Conservation (phyloP, 2,329 filamentous ascomycete genomes). For the Metarhizium anisopliae region DNA sequence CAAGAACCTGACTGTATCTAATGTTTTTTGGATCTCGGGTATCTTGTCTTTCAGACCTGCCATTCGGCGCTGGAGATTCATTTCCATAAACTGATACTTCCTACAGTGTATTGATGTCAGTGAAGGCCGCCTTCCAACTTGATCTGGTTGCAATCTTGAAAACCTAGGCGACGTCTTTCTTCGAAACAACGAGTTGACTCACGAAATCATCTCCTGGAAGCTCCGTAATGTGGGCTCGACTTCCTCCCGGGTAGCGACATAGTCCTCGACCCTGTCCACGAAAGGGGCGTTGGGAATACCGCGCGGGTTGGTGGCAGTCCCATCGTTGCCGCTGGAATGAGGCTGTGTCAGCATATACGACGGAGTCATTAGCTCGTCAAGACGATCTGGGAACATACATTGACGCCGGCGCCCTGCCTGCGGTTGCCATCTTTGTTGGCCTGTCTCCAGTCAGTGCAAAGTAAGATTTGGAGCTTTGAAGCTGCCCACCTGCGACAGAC, state of each 20-base stretch:
- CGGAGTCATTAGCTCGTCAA: neutral
- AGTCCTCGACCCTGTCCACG: constrained; percentile 83
- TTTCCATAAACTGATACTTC: constrained; percentile 99
- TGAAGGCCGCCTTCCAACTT: neutral
- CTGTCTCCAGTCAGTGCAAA: constrained; percentile 13
- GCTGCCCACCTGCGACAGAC: constrained; percentile 20
- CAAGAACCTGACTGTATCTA: constrained; percentile 84
- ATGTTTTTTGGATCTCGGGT: constrained; percentile 90
- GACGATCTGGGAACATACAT: constrained; percentile 18
- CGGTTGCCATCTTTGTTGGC: constrained; percentile 28
- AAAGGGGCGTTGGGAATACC: constrained; percentile 80
- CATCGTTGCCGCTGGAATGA: constrained; percentile 29
- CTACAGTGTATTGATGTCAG: constrained; percentile 34
- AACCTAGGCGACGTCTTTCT: too few relatives aligned
- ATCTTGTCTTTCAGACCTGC: constrained; percentile 86
- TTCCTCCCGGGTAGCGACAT: constrained; percentile 67
- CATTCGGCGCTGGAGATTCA: constrained; percentile 78
- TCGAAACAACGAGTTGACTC: constrained; percentile 24
- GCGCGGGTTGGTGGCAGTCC: constrained; percentile 61
- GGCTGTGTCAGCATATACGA: neutral
- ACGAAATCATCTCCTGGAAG: constrained; percentile 94
- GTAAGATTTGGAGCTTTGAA: constrained; percentile 14
- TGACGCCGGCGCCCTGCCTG: constrained; percentile 27
- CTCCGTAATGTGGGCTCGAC: constrained; percentile 73
- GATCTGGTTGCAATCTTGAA: neutral